A percentile compares a stretch with the other conserved stretches of the same genome.
phyloP scores from a whole-genome alignment of 306 rosid species.

The Vigna nakashimae region DNA sequence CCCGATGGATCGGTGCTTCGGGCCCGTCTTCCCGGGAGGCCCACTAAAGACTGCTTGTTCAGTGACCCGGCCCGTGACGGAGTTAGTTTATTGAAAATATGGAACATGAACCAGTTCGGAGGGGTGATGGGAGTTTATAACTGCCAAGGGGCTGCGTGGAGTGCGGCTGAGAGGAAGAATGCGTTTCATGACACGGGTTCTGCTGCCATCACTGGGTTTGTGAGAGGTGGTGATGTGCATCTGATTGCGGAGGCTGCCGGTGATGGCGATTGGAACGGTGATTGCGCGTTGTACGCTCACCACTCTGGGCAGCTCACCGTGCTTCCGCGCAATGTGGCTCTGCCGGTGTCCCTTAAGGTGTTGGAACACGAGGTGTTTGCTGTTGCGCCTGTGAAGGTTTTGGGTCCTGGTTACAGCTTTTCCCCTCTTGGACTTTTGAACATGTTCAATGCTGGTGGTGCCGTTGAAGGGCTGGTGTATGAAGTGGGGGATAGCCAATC shows the following conservation, averaged over 20 bases:
- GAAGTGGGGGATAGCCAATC: slow-evolving; percentile 43
- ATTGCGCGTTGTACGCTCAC: slow-evolving; percentile 65
- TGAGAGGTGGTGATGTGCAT: slow-evolving; percentile 80
- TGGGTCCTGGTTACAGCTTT: slow-evolving; percentile 58
- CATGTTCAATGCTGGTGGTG: slow-evolving; percentile 92
- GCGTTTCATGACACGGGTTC: slow-evolving; percentile 63
- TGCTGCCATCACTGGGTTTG: slow-evolving; percentile 58
- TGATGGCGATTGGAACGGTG: slow-evolving; percentile 67
- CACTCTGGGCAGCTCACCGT: slow-evolving; percentile 52
- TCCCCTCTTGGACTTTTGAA: slow-evolving; percentile 79
- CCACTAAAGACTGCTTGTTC: slow-evolving; percentile 86
- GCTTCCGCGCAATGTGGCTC: slow-evolving; percentile 68
- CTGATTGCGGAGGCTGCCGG: slow-evolving; percentile 53
- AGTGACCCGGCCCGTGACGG: slow-evolving; percentile 89
- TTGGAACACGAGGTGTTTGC: slow-evolving; percentile 77
- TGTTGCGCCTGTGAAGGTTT: slow-evolving; percentile 69
- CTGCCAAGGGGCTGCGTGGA: slow-evolving; percentile 99
- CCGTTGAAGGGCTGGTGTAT: slow-evolving; percentile 68
- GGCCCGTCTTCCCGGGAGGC: slow-evolving; percentile 85
- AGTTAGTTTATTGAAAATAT: slow-evolving; percentile 79
- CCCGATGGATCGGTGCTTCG: slow-evolving; percentile 87
- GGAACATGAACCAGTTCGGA: slow-evolving; percentile 86
- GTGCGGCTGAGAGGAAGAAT: slow-evolving; percentile 63
- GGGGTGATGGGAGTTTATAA: slow-evolving; percentile 89
- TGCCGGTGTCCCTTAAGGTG: slow-evolving; percentile 80